Conservation (phyloP, 2,329 filamentous ascomycete genomes). For the Anisogramma anomala region DNA sequence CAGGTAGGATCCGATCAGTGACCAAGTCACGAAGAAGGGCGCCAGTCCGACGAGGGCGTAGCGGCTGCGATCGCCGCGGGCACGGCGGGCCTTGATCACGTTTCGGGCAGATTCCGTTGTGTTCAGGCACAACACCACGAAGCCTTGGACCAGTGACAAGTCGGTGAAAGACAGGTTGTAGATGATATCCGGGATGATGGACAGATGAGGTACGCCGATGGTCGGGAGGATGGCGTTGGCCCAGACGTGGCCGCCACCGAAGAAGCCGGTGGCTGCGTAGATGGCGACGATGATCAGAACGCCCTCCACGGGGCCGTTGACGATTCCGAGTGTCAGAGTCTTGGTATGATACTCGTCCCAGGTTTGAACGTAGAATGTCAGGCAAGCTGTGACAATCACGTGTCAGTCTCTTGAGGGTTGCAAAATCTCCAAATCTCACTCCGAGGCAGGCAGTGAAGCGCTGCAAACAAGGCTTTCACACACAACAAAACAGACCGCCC, state of each 20-base stretch:
- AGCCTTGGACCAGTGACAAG: slow-evolving; percentile 85
- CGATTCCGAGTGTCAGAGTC: slow-evolving; percentile 78
- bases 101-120: slow-evolving; percentile 69
- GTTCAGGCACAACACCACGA: slow-evolving; percentile 72
- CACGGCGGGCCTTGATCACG: slow-evolving; percentile 69
- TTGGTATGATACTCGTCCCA: slow-evolving; percentile 99
- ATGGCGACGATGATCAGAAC: slow-evolving; percentile 73
- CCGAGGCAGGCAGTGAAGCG: neutral
- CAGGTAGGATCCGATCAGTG: slow-evolving; percentile 65
- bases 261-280: slow-evolving; percentile 70
- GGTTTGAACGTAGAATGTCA: slow-evolving; percentile 98
- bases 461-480: slow-evolving; percentile 21
- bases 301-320: slow-evolving; percentile 93
- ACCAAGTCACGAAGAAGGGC: slow-evolving; percentile 72
- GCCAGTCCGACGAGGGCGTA: slow-evolving; percentile 70
- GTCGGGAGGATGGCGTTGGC: slow-evolving; percentile 66
- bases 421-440: neutral
- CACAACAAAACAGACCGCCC: slow-evolving; percentile 70
- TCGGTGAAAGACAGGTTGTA: slow-evolving; percentile 80
- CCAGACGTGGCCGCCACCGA: slow-evolving; percentile 90
- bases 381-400: slow-evolving; percentile 43
- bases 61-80: slow-evolving; percentile 59
- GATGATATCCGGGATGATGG: slow-evolving; percentile 55
- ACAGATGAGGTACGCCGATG: slow-evolving; percentile 53
- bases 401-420: neutral